Evolutionary conservation across 73 alveolate genomes (phyloP).

Genomic region (Tetrahymena borealis): DNA sequence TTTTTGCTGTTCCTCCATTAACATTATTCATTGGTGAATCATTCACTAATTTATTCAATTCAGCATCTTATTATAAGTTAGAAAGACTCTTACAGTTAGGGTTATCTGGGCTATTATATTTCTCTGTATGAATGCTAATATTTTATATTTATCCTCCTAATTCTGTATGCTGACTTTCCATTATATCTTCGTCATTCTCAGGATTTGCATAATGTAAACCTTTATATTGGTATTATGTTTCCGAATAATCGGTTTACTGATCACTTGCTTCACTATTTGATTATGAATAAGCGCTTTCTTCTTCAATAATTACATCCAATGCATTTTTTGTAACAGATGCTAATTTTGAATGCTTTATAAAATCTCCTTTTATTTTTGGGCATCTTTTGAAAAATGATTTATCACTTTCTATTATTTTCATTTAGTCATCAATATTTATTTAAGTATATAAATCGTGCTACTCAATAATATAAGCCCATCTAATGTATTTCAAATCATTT

Average conservation of each 20-base stretch:
- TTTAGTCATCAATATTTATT: neutral
- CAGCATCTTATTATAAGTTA: neutral
- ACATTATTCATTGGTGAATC: neutral
- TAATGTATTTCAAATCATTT: neutral
- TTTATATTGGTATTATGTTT: neutral
- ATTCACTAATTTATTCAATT: neutral
- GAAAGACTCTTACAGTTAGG: neutral
- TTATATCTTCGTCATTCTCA: neutral
- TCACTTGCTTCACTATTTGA: neutral
- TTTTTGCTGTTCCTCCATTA: neutral
- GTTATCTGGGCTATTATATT: neutral
- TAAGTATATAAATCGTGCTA: neutral
- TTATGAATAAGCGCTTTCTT: neutral
- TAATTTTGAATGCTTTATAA: neutral
- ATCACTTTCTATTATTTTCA: neutral
- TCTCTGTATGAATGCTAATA: neutral
- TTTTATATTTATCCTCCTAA: neutral
- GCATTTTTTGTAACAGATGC: neutral
- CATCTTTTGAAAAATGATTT: neutral
- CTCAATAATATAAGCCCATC: neutral
- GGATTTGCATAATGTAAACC: neutral
- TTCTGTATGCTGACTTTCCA: neutral
- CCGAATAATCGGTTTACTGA: neutral
- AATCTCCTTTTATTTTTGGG: neutral
- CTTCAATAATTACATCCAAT: neutral